phyloP scores from a whole-genome alignment of 331 rosid genomes.

The Dryas integrifolia region DNA sequence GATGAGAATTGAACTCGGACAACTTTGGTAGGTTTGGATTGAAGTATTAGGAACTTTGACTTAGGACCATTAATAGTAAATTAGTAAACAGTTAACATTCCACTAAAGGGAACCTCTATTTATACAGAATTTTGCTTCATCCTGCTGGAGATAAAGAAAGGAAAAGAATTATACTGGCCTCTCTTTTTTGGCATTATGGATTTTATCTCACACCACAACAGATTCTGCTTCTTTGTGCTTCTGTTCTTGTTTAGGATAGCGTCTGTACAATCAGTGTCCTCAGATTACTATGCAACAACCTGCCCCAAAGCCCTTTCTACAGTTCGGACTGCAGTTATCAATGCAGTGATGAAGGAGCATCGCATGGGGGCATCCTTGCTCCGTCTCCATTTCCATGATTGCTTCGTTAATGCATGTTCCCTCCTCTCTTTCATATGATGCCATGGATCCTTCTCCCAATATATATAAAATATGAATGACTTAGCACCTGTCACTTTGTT shows the following conservation, averaged over 20 bases:
- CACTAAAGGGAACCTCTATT: constrained; percentile 13
- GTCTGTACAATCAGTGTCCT: constrained; percentile 37
- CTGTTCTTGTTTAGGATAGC: constrained; percentile 27
- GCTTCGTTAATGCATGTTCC: constrained; percentile 66
- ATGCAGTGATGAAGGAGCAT: constrained; percentile 56
- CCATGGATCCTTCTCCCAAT: no score
- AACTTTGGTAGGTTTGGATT: constrained; percentile 6
- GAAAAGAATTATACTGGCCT: not conserved
- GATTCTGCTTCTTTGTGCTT: constrained; percentile 28
- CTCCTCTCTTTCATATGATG: not conserved
- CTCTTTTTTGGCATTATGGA: constrained; percentile 35
- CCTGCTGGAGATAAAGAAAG: not conserved
- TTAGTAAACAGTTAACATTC: not conserved
- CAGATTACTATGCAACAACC: constrained; percentile 38
- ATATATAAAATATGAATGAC: not conserved
- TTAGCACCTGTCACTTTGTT: not conserved
- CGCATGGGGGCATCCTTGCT: constrained; percentile 87
- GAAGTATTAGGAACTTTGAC: constrained; percentile 11
- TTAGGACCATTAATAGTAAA: not conserved
- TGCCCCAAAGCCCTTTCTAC: constrained; percentile 57
- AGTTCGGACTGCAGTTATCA: constrained; percentile 42
- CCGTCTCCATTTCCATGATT: constrained; percentile 80
- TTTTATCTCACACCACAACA: constrained; percentile 16
- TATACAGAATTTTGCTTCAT: not conserved
- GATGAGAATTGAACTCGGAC: not conserved